Conservation (phyloP, 2,329 filamentous ascomycete species). For the Orbilia oligospora region DNA sequence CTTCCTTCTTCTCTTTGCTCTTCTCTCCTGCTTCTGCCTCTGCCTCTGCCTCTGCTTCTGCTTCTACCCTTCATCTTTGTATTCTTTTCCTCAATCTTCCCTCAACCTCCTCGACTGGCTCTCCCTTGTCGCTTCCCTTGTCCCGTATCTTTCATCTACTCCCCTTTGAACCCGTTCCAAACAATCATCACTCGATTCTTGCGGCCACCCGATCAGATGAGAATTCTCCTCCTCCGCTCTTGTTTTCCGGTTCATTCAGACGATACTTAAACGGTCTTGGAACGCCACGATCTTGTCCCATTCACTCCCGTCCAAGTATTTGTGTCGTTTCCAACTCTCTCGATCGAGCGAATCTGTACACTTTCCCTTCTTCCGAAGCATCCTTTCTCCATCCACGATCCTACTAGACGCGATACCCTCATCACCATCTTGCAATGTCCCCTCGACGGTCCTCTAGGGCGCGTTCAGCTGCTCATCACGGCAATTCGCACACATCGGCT, state of each 20-base stretch:
- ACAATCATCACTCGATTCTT: slow-evolving; percentile 59
- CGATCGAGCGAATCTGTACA: slow-evolving; percentile 61
- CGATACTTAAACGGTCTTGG: slow-evolving; percentile 65
- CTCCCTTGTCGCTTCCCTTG: slow-evolving; percentile 65
- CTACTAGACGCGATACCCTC: slow-evolving; percentile 70
- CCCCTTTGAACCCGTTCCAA: slow-evolving; percentile 60
- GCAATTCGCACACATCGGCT: slow-evolving; percentile 74
- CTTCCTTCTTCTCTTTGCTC: slow-evolving; percentile 66
- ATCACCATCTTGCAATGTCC: slow-evolving; percentile 71
- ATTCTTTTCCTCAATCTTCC: slow-evolving; percentile 64
- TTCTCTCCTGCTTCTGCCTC: slow-evolving; percentile 65
- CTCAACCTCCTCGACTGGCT: slow-evolving; percentile 27
- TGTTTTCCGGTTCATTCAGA: slow-evolving; percentile 61
- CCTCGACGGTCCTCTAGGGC: slow-evolving; percentile 93
- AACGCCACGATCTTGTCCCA: slow-evolving; percentile 60
- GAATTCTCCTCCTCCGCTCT: slow-evolving; percentile 60
- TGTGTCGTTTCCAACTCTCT: slow-evolving; percentile 59
- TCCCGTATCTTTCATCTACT: slow-evolving; percentile 67
- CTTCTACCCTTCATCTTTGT: slow-evolving; percentile 65
- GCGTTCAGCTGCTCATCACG: slow-evolving; percentile 79
- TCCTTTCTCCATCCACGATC: slow-evolving; percentile 63
- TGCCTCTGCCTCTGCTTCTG: slow-evolving; percentile 66
- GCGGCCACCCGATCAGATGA: slow-evolving; percentile 61
- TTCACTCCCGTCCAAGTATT: slow-evolving; percentile 55
- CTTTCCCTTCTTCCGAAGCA: slow-evolving; percentile 49